phyloP scores from a whole-genome alignment of 345 rosid genomes.

The Linum lewisii region DNA sequence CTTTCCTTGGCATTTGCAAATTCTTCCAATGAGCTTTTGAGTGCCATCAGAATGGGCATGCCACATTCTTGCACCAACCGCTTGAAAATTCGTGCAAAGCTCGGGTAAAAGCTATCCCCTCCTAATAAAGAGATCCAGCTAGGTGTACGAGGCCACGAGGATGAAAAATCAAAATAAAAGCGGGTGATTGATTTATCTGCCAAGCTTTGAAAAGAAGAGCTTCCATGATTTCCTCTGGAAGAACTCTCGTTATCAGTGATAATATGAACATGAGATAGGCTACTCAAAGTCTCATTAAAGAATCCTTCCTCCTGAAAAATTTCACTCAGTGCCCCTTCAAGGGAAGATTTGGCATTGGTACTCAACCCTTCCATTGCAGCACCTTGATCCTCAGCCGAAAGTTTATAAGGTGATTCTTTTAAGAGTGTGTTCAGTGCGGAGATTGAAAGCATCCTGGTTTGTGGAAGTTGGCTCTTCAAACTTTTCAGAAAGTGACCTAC shows the following conservation, averaged over 20 bases:
- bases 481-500: constrained; percentile 93
- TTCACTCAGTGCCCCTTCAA: constrained; percentile 69
- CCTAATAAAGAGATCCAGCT: constrained; percentile 94
- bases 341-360: constrained; percentile 47
- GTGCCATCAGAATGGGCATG: constrained; percentile 56
- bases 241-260: constrained; percentile 67
- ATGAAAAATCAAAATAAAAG: constrained; percentile 88
- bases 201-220: constrained; percentile 75
- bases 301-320: constrained; percentile 89
- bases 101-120: constrained; percentile 79
- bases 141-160: constrained; percentile 99
- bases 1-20: constrained; percentile 85
- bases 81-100: constrained; percentile 92
- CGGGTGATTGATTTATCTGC: constrained; percentile 93
- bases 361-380: constrained; percentile 20
- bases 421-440: constrained; percentile 85
- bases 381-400: constrained; percentile 38
- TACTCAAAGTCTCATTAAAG: constrained; percentile 72
- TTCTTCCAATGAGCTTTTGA: constrained; percentile 68
- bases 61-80: constrained; percentile 95
- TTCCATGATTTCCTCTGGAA: constrained; percentile 71
- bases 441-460: constrained; percentile 94
- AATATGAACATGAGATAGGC: constrained; percentile 92
- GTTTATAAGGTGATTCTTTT: constrained; percentile 89
- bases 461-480: constrained; percentile 97